Conservation (phyloP, 2,329 filamentous ascomycete genomes). For the Drechslerella stenobrocha region DNA sequence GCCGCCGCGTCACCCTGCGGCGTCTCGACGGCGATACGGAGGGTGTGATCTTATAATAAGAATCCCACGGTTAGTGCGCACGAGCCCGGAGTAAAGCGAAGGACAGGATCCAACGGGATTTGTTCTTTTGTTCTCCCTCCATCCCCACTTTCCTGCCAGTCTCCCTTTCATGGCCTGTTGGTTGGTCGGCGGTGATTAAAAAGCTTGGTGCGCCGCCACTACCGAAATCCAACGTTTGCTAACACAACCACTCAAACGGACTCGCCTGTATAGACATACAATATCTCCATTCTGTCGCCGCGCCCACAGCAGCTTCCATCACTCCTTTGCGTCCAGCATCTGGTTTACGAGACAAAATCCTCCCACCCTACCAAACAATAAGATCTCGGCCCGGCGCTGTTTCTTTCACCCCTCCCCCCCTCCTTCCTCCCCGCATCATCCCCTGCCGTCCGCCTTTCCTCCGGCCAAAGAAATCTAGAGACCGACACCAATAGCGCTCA, state of each 20-base stretch:
- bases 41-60: too few species aligned
- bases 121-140: conserved; percentile 7
- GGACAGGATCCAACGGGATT: conserved; percentile 8
- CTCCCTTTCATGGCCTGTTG: conserved; percentile 42
- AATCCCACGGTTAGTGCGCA: not conserved
- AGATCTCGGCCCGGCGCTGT: too few species aligned
- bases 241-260: conserved; percentile 10
- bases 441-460: not conserved
- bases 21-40: too few species aligned
- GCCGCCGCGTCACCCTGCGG: conserved; percentile 9
- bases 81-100: conserved; percentile 9
- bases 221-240: conserved; percentile 42
- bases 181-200: conserved; percentile 1
- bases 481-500: not conserved
- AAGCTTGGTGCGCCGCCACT: not conserved
- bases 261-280: too few species aligned
- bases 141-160: conserved; percentile 5
- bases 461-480: too few species aligned
- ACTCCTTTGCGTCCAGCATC: too few species aligned
- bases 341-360: too few species aligned
- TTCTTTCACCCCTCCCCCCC: not conserved
- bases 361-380: too few species aligned
- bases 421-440: not conserved
- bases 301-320: too few species aligned
- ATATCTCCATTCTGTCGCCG: too few species aligned